phyloP scores from a whole-genome alignment of 2,329 filamentous ascomycete genomes.

The Pestalotiopsis fici region DNA sequence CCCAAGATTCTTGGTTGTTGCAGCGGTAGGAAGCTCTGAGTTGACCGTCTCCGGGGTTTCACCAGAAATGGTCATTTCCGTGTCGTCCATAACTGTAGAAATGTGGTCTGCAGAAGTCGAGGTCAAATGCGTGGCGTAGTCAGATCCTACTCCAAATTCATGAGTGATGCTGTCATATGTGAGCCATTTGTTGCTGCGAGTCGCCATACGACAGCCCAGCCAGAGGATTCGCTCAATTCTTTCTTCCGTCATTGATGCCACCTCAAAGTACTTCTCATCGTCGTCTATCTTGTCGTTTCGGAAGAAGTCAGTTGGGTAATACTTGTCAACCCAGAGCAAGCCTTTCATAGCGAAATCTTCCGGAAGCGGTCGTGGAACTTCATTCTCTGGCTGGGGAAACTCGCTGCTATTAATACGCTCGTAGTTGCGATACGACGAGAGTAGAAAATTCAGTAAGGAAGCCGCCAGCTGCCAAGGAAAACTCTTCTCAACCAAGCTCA shows the following conservation, averaged over 20 bases:
- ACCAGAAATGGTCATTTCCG: not conserved
- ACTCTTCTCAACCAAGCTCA: constrained; percentile 40
- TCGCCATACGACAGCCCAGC: constrained; percentile 51
- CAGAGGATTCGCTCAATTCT: constrained; percentile 62
- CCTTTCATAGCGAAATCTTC: constrained; percentile 72
- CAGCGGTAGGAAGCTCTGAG: not conserved
- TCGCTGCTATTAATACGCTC: constrained; percentile 38
- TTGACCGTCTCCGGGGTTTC: not conserved
- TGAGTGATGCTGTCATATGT: constrained; percentile 38
- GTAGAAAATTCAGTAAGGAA: constrained; percentile 38
- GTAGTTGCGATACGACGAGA: constrained; percentile 29
- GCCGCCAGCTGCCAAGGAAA: constrained; percentile 56
- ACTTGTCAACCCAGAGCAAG: constrained; percentile 58
- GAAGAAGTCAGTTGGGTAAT: constrained; percentile 64
- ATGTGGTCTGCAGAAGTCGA: not conserved
- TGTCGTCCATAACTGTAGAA: not conserved
- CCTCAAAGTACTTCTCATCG: constrained; percentile 67
- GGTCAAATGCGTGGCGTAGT: constrained; percentile 38
- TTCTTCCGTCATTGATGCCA: constrained; percentile 57
- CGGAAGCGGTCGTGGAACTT: constrained; percentile 57
- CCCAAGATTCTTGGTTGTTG: not conserved
- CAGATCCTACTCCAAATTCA: constrained; percentile 38
- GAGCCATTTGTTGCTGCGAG: constrained; percentile 41
- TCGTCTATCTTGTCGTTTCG: constrained; percentile 59
- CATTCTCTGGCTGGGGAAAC: constrained; percentile 49